phyloP scores from a whole-genome alignment of 352 stramenopile genomes.

The Pythium dissimile region DNA sequence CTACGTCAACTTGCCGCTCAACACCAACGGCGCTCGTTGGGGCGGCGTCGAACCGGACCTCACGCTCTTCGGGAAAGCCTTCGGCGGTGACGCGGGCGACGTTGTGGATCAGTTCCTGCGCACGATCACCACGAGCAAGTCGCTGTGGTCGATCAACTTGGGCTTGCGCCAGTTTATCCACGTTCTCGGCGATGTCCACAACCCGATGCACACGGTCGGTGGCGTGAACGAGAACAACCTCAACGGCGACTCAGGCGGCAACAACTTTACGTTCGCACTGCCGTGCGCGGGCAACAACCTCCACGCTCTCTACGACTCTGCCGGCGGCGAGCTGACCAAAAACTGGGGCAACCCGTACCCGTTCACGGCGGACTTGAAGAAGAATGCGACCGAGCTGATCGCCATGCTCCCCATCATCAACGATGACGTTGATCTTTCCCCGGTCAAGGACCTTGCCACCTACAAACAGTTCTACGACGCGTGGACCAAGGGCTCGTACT shows the following conservation, averaged over 20 bases:
- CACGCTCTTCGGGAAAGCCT: slow-evolving; percentile 42
- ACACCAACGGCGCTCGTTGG: slow-evolving; percentile 49
- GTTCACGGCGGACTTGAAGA: slow-evolving; percentile 15
- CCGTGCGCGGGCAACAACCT: slow-evolving; percentile 57
- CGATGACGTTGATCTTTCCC: slow-evolving; percentile 17
- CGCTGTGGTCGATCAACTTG: slow-evolving; percentile 57
- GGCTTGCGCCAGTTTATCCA: slow-evolving; percentile 70
- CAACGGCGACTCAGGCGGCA: slow-evolving; percentile 52
- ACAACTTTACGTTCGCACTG: slow-evolving; percentile 48
- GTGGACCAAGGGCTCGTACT: slow-evolving; percentile 18
- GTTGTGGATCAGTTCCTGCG: slow-evolving; percentile 43
- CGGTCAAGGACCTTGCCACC: slow-evolving; percentile 5
- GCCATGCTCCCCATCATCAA: slow-evolving; percentile 3
- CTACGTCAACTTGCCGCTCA: slow-evolving; percentile 63
- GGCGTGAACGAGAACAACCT: slow-evolving; percentile 44
- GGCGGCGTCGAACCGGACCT: slow-evolving; percentile 37
- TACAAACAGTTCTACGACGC: slow-evolving; percentile 19
- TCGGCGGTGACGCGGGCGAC: slow-evolving; percentile 46
- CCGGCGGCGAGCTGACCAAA: slow-evolving; percentile 48
- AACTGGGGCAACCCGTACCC: slow-evolving; percentile 37
- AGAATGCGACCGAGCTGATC: slow-evolving; percentile 47
- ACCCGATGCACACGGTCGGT: slow-evolving; percentile 53
- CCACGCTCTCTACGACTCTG: slow-evolving; percentile 61
- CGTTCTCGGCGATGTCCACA: slow-evolving; percentile 61
- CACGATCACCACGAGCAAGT: slow-evolving; percentile 60